Conservation (phyloP, 371 early-diverging fungal species). For the Actinomortierella wolfii region DNA sequence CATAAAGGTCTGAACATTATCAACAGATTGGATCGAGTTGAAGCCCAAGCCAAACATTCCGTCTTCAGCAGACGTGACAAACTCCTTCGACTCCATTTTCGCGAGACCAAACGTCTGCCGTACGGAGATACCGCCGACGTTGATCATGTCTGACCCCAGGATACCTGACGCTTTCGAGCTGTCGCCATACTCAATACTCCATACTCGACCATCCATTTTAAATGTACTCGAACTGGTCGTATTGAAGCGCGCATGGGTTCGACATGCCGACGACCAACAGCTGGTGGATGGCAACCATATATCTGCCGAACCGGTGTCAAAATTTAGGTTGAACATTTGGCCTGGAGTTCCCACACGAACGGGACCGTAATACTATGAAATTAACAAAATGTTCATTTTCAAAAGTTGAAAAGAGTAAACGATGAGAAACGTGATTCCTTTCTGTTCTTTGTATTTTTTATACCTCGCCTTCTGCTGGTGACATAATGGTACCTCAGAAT, state of each 20-base stretch:
- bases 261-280: slow-evolving; percentile 19
- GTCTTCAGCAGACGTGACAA: slow-evolving; percentile 38
- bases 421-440: no score
- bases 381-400: background rate
- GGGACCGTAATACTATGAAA: slow-evolving; percentile 57
- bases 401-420: no score
- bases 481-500: slow-evolving; percentile 14
- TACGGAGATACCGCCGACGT: slow-evolving; percentile 48
- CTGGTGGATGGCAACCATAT: slow-evolving; percentile 40
- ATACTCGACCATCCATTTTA: slow-evolving; percentile 39
- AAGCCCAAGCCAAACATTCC: slow-evolving; percentile 55
- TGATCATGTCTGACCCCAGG: slow-evolving; percentile 49
- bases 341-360: slow-evolving; percentile 70
- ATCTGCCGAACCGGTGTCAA: slow-evolving; percentile 64
- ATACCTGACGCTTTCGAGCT: slow-evolving; percentile 49
- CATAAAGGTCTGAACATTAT: slow-evolving; percentile 49
- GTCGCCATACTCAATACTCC: slow-evolving; percentile 54
- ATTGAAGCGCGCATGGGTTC: slow-evolving; percentile 29
- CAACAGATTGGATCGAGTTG: slow-evolving; percentile 36
- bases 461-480: no score
- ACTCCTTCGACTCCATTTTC: slow-evolving; percentile 32
- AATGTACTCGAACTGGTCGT: slow-evolving; percentile 51
- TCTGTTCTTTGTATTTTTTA: no score
- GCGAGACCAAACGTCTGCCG: slow-evolving; percentile 52
- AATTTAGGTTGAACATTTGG: slow-evolving; percentile 63